phyloP scores from a whole-genome alignment of 2,329 filamentous ascomycete species.

The Lecanicillium sp. region DNA sequence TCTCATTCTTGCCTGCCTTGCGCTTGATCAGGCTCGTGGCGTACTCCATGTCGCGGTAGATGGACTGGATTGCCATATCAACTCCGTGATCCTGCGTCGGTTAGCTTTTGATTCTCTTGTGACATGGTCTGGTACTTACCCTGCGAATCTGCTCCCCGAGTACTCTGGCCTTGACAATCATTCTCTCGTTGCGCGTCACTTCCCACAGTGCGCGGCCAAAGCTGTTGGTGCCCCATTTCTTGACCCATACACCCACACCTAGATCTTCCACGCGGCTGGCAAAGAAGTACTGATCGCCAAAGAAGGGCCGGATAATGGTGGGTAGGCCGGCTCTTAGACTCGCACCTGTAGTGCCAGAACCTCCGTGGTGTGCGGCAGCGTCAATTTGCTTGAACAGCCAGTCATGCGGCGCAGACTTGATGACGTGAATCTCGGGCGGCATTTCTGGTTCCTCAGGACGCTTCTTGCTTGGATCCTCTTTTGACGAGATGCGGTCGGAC shows the following conservation, averaged over 20 bases:
- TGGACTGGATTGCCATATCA: conserved; percentile 80
- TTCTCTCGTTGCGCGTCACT: conserved; percentile 80
- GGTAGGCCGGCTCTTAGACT: conserved; percentile 86
- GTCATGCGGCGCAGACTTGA: conserved; percentile 88
- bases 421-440: conserved; percentile 75
- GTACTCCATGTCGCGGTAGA: conserved; percentile 94
- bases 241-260: conserved; percentile 83
- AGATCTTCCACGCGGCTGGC: conserved; percentile 84
- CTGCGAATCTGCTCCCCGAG: conserved; percentile 83
- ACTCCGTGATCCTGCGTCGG: conserved; percentile 75
- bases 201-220: conserved; percentile 88
- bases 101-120: background rate
- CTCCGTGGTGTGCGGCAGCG: conserved; percentile 89
- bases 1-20: conserved; percentile 46
- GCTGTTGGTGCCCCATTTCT: conserved; percentile 79
- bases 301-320: conserved; percentile 94
- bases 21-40: conserved; percentile 75
- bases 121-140: conserved; percentile 43
- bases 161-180: conserved; percentile 78
- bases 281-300: conserved; percentile 97
- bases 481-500: conserved; percentile 70
- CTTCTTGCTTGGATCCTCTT: conserved; percentile 35
- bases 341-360: conserved; percentile 89
- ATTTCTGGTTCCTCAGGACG: conserved; percentile 59
- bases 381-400: conserved; percentile 95